These are phyloP conservation scores for Maudiozyma pseudohumilis DNA, from an alignment of 805 yeast genomes.

Conservation along the genomic window DNA sequence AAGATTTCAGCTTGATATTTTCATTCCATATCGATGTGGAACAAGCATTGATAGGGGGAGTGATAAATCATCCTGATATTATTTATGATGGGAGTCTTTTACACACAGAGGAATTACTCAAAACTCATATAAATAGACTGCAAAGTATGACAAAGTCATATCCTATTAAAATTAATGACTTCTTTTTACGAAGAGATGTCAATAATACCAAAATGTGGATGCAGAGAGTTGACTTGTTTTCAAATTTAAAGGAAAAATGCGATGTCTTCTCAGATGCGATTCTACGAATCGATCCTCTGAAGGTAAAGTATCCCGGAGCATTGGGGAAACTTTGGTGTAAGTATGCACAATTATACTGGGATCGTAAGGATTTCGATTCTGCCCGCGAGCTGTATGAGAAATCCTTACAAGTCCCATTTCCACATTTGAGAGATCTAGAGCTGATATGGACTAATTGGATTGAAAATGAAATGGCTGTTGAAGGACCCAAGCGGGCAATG, in stretches of 20 bases:
- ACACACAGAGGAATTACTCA: neutral
- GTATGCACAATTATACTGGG: conserved; percentile 58
- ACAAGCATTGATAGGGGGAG: conserved; percentile 8
- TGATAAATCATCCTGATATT: conserved; percentile 8
- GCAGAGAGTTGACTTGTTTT: conserved; percentile 42
- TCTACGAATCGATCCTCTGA: conserved; percentile 51
- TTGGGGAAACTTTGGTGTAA: conserved; percentile 58
- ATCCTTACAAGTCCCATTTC: conserved; percentile 63
- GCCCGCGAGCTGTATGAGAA: conserved; percentile 56
- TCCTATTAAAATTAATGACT: conserved; percentile 53
- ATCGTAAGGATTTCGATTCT: conserved; percentile 42
- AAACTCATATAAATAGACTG: conserved; percentile 33
- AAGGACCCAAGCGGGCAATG: conserved; percentile 37
- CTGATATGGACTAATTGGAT: conserved; percentile 70
- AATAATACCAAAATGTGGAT: conserved; percentile 64
- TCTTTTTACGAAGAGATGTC: conserved; percentile 49
- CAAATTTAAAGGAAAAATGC: conserved; percentile 29
- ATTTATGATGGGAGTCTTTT: no score
- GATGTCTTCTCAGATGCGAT: conserved; percentile 59
- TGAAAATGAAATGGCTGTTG: conserved; percentile 50
- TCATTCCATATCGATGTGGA: conserved; percentile 54
- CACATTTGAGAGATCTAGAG: conserved; percentile 51
- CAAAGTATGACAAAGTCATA: conserved; percentile 50
- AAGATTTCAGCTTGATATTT: conserved; percentile 53
- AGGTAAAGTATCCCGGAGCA: conserved; percentile 30